Evolutionary conservation across 129 eudicot genomes (phyloP).

Genomic region (Artemisia argyi): DNA sequence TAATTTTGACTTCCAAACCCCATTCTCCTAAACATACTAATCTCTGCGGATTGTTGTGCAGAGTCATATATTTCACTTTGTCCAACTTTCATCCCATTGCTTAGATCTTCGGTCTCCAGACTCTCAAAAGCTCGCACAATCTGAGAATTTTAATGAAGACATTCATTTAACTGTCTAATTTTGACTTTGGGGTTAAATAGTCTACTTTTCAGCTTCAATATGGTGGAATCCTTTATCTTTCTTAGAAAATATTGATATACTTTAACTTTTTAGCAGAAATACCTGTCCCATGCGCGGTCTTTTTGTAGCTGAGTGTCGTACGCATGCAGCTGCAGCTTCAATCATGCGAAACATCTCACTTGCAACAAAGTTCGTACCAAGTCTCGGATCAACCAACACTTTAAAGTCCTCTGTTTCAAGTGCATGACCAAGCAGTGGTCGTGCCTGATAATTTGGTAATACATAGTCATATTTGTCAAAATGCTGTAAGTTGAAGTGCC

Average conservation of each 20-base stretch:
- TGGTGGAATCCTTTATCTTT: background rate
- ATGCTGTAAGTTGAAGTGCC: background rate
- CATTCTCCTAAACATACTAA: constrained; percentile 75
- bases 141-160: constrained; percentile 32
- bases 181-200: constrained; percentile 8
- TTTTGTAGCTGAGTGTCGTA: constrained; percentile 71
- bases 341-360: constrained; percentile 70
- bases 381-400: constrained; percentile 72
- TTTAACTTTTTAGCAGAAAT: background rate
- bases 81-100: constrained; percentile 88
- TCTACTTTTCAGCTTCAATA: background rate
- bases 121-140: constrained; percentile 75
- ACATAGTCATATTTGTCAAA: background rate
- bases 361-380: constrained; percentile 52
- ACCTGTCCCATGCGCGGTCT: constrained; percentile 97
- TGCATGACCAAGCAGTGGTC: constrained; percentile 81
- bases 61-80: constrained; percentile 65
- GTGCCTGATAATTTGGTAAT: constrained; percentile 55
- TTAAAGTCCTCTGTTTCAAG: constrained; percentile 59
- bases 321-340: constrained; percentile 96
- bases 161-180: background rate
- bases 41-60: constrained; percentile 73
- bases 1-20: constrained; percentile 76
- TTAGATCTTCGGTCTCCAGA: constrained; percentile 50
- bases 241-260: background rate